phyloP scores from a whole-genome alignment of 1,139 yeast species.

The Candida sojae region DNA sequence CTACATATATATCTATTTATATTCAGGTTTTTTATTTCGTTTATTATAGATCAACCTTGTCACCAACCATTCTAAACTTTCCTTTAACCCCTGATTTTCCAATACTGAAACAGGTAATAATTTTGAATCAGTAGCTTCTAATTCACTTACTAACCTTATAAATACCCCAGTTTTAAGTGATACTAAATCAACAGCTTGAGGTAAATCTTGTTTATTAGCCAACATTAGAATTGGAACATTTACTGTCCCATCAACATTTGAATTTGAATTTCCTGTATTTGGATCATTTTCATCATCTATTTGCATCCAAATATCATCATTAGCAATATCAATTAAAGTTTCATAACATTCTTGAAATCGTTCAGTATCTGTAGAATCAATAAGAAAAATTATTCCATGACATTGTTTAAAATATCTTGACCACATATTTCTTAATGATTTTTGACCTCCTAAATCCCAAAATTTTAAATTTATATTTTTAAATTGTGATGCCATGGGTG shows the following conservation, averaged over 20 bases:
- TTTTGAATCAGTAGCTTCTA: slow-evolving; percentile 89
- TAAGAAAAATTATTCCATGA: slow-evolving; percentile 89
- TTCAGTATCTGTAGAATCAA: slow-evolving; percentile 85
- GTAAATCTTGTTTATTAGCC: slow-evolving; percentile 93
- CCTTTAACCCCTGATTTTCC: slow-evolving; percentile 85
- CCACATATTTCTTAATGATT: slow-evolving; percentile 81
- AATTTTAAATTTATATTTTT: slow-evolving; percentile 66
- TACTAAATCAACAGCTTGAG: slow-evolving; percentile 71
- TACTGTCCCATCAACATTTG: slow-evolving; percentile 34
- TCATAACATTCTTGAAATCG: slow-evolving; percentile 83
- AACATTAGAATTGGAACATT: slow-evolving; percentile 89
- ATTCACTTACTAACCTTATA: slow-evolving; percentile 74
- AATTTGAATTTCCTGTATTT: slow-evolving; percentile 30
- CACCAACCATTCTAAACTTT: slow-evolving; percentile 87
- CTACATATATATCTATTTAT: slow-evolving; percentile 15
- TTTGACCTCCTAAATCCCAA: slow-evolving; percentile 97
- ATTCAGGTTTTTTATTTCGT: slow-evolving; percentile 70
- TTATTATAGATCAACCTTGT: slow-evolving; percentile 78
- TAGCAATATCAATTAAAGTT: slow-evolving; percentile 49
- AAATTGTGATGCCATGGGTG: slow-evolving; percentile 31
- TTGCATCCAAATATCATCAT: slow-evolving; percentile 49
- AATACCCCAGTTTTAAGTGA: slow-evolving; percentile 78
- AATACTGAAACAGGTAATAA: slow-evolving; percentile 88
- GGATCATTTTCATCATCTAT: slow-evolving; percentile 30
- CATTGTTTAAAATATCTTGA: slow-evolving; percentile 79